These are phyloP conservation scores for Agapanthus africanus DNA, from an alignment of 106 monocot species.

Conservation along the genomic window DNA sequence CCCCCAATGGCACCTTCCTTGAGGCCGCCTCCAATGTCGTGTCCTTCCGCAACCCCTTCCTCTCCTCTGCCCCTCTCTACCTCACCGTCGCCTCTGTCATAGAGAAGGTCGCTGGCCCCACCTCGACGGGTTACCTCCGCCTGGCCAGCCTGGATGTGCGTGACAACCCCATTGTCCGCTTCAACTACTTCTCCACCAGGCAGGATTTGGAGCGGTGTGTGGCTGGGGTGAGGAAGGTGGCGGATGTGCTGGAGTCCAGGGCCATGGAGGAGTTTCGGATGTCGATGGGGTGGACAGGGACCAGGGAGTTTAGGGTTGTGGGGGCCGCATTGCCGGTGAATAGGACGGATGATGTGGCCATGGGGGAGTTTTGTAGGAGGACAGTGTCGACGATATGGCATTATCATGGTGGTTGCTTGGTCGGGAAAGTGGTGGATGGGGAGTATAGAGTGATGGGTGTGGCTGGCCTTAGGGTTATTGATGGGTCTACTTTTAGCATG, in stretches of 20 bases:
- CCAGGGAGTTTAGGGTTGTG: slow-evolving; percentile 49
- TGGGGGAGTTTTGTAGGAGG: slow-evolving; percentile 67
- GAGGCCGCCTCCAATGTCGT: slow-evolving; percentile 80
- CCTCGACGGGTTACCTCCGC: slow-evolving; percentile 59
- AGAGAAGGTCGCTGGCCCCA: slow-evolving; percentile 70
- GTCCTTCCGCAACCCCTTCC: slow-evolving; percentile 33
- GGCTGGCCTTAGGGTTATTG: slow-evolving; percentile 50
- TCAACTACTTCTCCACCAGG: slow-evolving; percentile 76
- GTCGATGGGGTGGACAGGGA: slow-evolving; percentile 75
- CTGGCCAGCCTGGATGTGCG: slow-evolving; percentile 51
- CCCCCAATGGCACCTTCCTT: slow-evolving; percentile 40
- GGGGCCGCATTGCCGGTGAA: slow-evolving; percentile 45
- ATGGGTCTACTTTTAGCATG: slow-evolving; percentile 54
- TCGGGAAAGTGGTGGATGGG: slow-evolving; percentile 68
- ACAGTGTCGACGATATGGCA: slow-evolving; percentile 82
- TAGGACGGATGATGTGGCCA: slow-evolving; percentile 30
- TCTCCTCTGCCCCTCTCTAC: slow-evolving; percentile 32
- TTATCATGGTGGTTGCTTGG: slow-evolving; percentile 82
- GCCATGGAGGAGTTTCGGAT: slow-evolving; percentile 64
- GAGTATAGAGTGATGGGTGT: slow-evolving; percentile 57
- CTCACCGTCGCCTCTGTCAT: slow-evolving; percentile 70
- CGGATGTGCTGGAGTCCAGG: slow-evolving; percentile 34
- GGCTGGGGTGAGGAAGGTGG: slow-evolving; percentile 42
- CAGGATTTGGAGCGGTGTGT: slow-evolving; percentile 66
- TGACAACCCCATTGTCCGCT: slow-evolving; percentile 62